Evolutionary conservation across 148 eudicot species (phyloP), one percentile per base, ranked within the genome.

Genomic region (Amaranthus hypochondriacus): DNA sequence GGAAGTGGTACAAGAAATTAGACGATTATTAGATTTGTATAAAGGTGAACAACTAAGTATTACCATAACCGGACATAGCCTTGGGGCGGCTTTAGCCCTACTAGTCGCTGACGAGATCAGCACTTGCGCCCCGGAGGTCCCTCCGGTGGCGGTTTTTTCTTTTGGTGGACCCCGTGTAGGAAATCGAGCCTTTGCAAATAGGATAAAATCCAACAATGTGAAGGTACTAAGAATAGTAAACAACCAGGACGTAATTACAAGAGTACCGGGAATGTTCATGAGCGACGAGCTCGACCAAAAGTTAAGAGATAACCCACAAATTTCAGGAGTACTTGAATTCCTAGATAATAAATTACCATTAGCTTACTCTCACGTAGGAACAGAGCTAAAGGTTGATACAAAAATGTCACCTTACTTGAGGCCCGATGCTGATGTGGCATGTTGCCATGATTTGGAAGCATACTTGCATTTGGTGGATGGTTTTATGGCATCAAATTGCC

Each of bases 131-230:
- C 63, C 82, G 13, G 74, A 85, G 9, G 75, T 76, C 2, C 97
- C 97, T 2, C 87, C 95, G 5, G 87, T 92, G 56, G 95, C 99
- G 0, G 99, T 95, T 0, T 88, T 90, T 62, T 92, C 99, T 0
- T 95, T 95, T 58, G 99, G 97, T 0, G 89, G 97, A 5, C 99
- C 99, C 0, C 87, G 91, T 2, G 92, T 95, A 0, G 99, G 99
- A 0, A 92, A 95, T 84, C 81, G 83, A 0, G 86, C 86, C 46
- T 95, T 95, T 14, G 87, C 82, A 2, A 73, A 79, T 48, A 72
- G 78, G 4, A 62, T 92, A 6, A 68, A 75, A 3, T 49, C 51
- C 18, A 86, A 77, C 72, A 84, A 83, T 11, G 89, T 86, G 4
- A 95, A 89, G 71, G 96, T 95, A 0, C 77, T 95, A 7, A 80